Evolutionary conservation across 1,284 basidiomycete species (phyloP), one percentile per base, ranked within the genome.

Genomic region (Papiliotrema laurentii): DNA sequence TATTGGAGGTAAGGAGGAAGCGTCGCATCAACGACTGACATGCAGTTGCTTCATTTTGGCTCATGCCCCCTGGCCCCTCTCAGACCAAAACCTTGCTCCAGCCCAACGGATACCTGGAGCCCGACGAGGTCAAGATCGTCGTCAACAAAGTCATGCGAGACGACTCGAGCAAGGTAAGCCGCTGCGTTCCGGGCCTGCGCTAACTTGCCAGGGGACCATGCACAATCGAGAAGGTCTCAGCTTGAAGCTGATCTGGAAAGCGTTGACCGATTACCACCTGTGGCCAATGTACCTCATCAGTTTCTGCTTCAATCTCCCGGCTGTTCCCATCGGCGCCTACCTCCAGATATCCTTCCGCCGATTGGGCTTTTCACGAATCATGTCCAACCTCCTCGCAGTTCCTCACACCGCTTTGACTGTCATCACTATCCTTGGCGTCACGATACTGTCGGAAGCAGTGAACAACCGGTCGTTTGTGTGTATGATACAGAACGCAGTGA

Each of bases 221-320:
- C 84, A 87, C 72, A 88, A 88, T 55, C 80, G 86, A 21, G 78
- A 88, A 66, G 83, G 81, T 1, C 64, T 87, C 16, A 21, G 18
- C 3, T 22, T 39, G 4, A 39, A 39, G 37, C 14, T 21, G 19
- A 19, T 39, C 37, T 39, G 37, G 37, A 19, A 25, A n/a, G 33
- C 43, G 33, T 16, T 37, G 9, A 46, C 22, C 24, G 21, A 54
- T 36, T 51, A 46, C 42, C 41, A 56, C 43, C 47, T 54, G 48
- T 49, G 44, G 26, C 51, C 55, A 16, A 4, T 56, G 16, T 55
- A 54, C 25, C 36, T 53, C 36, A 51, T 59, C 39, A 57, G 55
- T 6, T 21, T 59, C n/a, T 37, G 45, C 4, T 55, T 52, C 39
- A 43, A 47, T 21, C 83, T 41, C 80, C 82, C 6, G 68, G 71